Conservation (phyloP, 2,329 filamentous ascomycete species). For the Aotearoamyces nothofagi region DNA sequence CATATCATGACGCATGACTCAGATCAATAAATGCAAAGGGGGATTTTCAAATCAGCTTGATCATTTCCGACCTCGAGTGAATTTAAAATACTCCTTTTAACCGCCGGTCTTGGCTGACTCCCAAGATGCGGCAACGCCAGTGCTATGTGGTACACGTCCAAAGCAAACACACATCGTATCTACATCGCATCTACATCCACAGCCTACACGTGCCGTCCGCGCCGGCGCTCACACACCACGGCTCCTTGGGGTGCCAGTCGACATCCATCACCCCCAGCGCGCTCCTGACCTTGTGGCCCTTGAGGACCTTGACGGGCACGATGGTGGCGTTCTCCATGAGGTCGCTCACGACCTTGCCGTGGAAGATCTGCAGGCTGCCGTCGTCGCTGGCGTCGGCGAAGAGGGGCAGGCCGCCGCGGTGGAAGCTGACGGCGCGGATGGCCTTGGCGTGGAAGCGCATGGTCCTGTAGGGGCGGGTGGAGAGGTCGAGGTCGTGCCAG, state of each 20-base stretch:
- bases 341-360: constrained; percentile 88
- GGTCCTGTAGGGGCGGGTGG: constrained; percentile 84
- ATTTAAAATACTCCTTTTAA: background rate
- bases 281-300: constrained; percentile 74
- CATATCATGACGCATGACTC: too few species aligned
- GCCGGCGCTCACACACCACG: constrained; percentile 88
- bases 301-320: constrained; percentile 87
- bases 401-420: constrained; percentile 62
- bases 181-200: too few species aligned
- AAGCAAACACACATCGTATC: too few species aligned
- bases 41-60: background rate
- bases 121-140: too few species aligned
- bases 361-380: constrained; percentile 88
- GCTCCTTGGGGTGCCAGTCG: constrained; percentile 89
- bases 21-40: too few species aligned
- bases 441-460: constrained; percentile 89
- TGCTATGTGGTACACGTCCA: too few species aligned
- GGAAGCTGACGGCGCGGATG: constrained; percentile 78
- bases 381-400: constrained; percentile 95
- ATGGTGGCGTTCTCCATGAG: constrained; percentile 94
- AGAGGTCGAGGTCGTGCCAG: constrained; percentile 95
- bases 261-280: constrained; percentile 85
- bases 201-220: constrained; percentile 85
- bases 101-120: too few species aligned
- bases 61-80: background rate